Evolutionary conservation across 148 eudicot species (phyloP), one percentile per base, ranked within the genome.

Genomic region (Mesembryanthemum crystallinum): DNA sequence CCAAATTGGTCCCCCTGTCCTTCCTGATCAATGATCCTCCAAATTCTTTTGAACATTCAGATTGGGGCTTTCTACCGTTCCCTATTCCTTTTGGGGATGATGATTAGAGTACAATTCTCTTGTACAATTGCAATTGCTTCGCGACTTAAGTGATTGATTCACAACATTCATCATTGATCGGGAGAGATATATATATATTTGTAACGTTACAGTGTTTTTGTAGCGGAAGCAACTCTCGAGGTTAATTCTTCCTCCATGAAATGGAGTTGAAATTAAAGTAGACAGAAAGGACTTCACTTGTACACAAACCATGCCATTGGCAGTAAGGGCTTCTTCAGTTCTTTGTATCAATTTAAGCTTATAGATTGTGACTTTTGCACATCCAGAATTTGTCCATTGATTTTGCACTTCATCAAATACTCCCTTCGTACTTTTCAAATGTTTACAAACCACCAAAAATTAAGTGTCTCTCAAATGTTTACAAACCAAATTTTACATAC

Each of bases 1-100:
- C 14, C 83, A 84, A 27, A 89, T 92, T 65, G 87, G 91, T 3
- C 89, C 95, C 55, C 98, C 98, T 8, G 90, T 90, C 75, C 89
- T 90, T 83, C 97, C 97, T 78, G 35, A 68, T 18, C 85, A 86
- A 74, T 73, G 67, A 83, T 62, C 66, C 63, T 69, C 29, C 21
- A 23, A 47, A 13, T 47, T 69, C 58, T 15, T 47, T 20, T 49
- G 33, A 13, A 59, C 60, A 37, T 14, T 71, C 76, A 39, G n/a
- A 15, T 29, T 55, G 21, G 20, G 45, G 39, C 63, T 51, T 10
- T 32, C 58, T 12, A 42, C 18, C 59, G 39, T 72, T 25, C 8
- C 33, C 25, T 24, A 27, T 17, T 54, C 39, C n/a, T n/a, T 52
- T 21, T 51, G 8, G 7, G 35, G 30, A 35, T 35, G 58, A 14